Conservation (phyloP, 768 basidiomycete genomes). For the Cyathus striatus region DNA sequence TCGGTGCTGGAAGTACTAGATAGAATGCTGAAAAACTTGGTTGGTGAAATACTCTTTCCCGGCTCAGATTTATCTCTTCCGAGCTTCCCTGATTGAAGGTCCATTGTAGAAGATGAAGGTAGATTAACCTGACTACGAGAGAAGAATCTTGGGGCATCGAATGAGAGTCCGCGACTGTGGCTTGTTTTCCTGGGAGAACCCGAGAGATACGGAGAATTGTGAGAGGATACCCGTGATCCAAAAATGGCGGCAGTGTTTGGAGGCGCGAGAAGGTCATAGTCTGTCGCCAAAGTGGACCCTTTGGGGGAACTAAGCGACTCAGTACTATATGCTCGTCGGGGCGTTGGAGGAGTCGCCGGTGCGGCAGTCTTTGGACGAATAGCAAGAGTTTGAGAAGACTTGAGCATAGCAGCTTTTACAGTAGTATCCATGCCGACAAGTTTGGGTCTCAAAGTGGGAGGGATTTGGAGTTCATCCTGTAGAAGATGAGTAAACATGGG, state of each 20-base stretch:
- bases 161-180: constrained; percentile 58
- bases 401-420: constrained; percentile 90
- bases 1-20: constrained; percentile 61
- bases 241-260: constrained; percentile 27
- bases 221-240: constrained; percentile 31
- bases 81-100: constrained; percentile 31
- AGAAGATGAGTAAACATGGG: too few species aligned
- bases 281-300: constrained; percentile 28
- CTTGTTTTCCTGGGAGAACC: constrained; percentile 35
- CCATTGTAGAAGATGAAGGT: constrained; percentile 34
- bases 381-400: constrained; percentile 68
- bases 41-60: constrained; percentile 54
- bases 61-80: constrained; percentile 47
- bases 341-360: constrained; percentile 35
- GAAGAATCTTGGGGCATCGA: constrained; percentile 48
- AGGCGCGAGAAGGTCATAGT: constrained; percentile 33
- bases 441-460: constrained; percentile 69
- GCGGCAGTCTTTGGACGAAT: constrained; percentile 26
- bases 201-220: constrained; percentile 32
- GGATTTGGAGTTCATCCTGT: constrained; percentile 89
- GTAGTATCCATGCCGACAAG: constrained; percentile 76
- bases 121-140: constrained; percentile 51
- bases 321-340: constrained; percentile 65
- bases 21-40: constrained; percentile 63
- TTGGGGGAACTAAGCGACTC: constrained; percentile 63